These are phyloP conservation scores for Zygosaccharomyces gambellarensis DNA, from an alignment of 805 yeast species.

Conservation along the genomic window DNA sequence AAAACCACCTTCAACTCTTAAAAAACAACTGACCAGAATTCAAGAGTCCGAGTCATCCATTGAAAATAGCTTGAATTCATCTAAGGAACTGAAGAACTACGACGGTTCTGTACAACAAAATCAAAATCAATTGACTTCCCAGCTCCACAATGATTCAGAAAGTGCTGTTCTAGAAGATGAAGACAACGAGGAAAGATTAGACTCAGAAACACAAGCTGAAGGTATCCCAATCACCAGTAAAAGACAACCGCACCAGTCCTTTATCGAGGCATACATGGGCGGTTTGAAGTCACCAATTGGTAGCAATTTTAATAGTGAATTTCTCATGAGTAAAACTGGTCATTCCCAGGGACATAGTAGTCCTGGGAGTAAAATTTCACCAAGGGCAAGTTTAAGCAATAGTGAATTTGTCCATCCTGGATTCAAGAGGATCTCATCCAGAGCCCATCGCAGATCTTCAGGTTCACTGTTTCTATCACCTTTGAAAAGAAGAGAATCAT, in stretches of 20 bases:
- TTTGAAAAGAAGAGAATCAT: background rate
- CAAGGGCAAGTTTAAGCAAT: constrained; percentile 11
- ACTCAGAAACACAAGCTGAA: constrained; percentile 15
- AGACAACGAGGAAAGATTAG: constrained; percentile 6
- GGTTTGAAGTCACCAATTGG: constrained; percentile 22
- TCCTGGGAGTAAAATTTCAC: constrained; percentile 19
- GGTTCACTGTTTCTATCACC: constrained; percentile 4
- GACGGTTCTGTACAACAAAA: background rate
- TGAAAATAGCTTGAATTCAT: background rate
- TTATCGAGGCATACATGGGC: constrained; percentile 32
- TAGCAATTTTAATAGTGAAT: constrained; percentile 14
- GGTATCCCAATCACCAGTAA: constrained; percentile 23
- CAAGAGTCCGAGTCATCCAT: background rate
- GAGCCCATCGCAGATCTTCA: constrained; percentile 2
- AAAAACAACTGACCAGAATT: constrained; percentile 8
- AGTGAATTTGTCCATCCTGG: background rate
- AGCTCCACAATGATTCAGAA: constrained; percentile 3
- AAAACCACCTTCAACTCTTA: constrained; percentile 6
- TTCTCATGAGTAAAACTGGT: constrained; percentile 7
- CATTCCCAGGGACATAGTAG: constrained; percentile 16
- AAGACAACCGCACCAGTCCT: constrained; percentile 27
- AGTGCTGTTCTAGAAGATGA: constrained; percentile 8
- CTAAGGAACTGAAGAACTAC: background rate
- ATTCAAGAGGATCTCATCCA: background rate
- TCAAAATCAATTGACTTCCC: background rate